Evolutionary conservation across 441 rosid genomes (phyloP), one percentile per base, ranked within the genome.

Genomic region (Metrosideros polymorpha): DNA sequence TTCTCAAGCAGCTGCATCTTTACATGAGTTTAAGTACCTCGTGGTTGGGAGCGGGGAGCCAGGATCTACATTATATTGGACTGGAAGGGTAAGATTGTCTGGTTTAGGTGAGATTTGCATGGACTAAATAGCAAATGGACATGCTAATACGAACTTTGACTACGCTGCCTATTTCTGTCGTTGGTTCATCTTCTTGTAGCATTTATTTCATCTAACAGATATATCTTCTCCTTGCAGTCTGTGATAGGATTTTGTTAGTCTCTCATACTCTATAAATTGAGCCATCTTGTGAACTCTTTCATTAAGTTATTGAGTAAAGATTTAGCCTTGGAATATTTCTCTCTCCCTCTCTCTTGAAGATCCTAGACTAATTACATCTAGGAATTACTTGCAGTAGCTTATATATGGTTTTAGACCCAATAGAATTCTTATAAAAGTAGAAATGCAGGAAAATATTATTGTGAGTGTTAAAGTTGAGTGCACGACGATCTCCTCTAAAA

Each of bases 1-100:
- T 92, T 94, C 99, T 89, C 99, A 94, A 91, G 98, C 99, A 82
- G 94, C 97, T 89, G 95, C 98, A 63, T 92, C 96, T 85, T 91
- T 98, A 89, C 97, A 95, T 83, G 99, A 98, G 92, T 94, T 96
- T 86, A 98, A 98, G 92, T 90, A 92, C 88, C 93, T 94, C 45
- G 91, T 91, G 91, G 88, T 87, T 51, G 92, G 92, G 89, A 87
- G 85, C 84, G 89, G 88, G 89, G 94, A 92, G 88, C 91, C 90
- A 84, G 87, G 87, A 83, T 92, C 91, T 29, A 83, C 92, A 86
- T 90, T 92, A 71, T 95, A 93, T 91, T 95, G 97, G 98, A 94
- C 89, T 88, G 99, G 99, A 92, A 95, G 98, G 98, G 99, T 96
- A 82, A 29, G 84, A 51, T 82, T 54, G 14, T 51, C 43, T 82